Evolutionary conservation across 768 basidiomycete genomes (phyloP).

Genomic region (Symmetrospora coprosmae): DNA sequence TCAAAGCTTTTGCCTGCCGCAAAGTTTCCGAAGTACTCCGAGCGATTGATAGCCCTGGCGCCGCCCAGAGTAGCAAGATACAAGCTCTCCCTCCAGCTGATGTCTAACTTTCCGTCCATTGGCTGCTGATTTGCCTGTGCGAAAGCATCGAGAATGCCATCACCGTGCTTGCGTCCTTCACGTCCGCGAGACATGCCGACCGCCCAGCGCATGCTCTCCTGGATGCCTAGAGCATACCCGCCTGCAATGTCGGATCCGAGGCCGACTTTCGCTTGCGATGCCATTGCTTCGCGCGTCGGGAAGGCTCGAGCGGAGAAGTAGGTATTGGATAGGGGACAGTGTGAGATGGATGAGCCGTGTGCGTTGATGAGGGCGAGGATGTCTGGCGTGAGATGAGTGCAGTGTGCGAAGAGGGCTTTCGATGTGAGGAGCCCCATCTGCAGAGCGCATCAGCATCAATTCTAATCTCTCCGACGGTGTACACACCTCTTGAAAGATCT

Average conservation of each 20-base stretch:
- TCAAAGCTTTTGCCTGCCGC: conserved; percentile 36
- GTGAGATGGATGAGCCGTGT: conserved; percentile 54
- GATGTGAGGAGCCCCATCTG: conserved; percentile 52
- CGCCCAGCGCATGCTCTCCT: conserved; percentile 64
- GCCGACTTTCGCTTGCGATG: conserved; percentile 53
- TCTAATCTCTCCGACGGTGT: too few relatives aligned
- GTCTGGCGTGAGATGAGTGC: conserved; percentile 55
- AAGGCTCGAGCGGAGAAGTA: conserved; percentile 70
- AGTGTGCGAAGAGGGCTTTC: conserved; percentile 70
- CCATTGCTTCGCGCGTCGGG: conserved; percentile 56
- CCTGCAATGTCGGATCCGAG: conserved; percentile 77
- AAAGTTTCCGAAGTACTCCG: conserved; percentile 28
- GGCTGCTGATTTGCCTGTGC: not conserved
- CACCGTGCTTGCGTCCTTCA: conserved; percentile 41
- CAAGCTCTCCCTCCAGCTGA: conserved; percentile 68
- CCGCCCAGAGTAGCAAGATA: conserved; percentile 74
- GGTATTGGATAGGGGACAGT: conserved; percentile 75
- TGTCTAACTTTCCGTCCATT: conserved; percentile 40
- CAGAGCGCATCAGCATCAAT: not conserved
- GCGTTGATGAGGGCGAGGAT: conserved; percentile 45
- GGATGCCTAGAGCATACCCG: conserved; percentile 65
- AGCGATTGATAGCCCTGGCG: conserved; percentile 52
- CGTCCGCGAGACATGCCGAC: conserved; percentile 58
- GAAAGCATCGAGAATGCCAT: not conserved
- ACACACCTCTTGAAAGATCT: conserved; percentile 56